Conservation (phyloP, 1,284 basidiomycete species). For the Tylopilus sp. region DNA sequence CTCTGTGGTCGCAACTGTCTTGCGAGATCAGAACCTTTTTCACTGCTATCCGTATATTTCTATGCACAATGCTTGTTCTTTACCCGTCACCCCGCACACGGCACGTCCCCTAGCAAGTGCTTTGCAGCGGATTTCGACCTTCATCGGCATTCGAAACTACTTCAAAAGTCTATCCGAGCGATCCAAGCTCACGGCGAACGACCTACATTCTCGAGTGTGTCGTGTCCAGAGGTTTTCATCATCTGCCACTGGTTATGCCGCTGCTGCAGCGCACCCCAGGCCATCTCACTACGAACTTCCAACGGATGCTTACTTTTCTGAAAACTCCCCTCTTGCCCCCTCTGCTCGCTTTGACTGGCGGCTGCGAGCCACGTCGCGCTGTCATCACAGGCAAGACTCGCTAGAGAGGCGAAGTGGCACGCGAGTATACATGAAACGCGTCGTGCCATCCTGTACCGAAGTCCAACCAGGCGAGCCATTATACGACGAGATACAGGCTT, state of each 20-base stretch:
- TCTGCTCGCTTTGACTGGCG: conserved; percentile 40
- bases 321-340: conserved; percentile 28
- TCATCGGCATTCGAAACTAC: conserved; percentile 32
- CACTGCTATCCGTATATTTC: neutral
- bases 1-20: neutral
- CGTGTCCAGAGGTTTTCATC: conserved; percentile 15
- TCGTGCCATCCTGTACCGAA: conserved; percentile 33
- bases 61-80: conserved; percentile 19
- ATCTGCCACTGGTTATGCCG: conserved; percentile 5
- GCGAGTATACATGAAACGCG: conserved; percentile 33
- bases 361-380: conserved; percentile 34
- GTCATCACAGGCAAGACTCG: conserved; percentile 3
- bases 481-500: conserved; percentile 44
- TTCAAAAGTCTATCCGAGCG: conserved; percentile 21
- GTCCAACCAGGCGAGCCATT: conserved; percentile 38
- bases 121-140: conserved; percentile 19
- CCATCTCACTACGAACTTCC: conserved; percentile 23
- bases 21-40: neutral
- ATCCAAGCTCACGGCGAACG: neutral
- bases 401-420: conserved; percentile 4
- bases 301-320: conserved; percentile 30
- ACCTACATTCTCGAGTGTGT: neutral
- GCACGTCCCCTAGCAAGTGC: conserved; percentile 5
- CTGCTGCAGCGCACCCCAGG: conserved; percentile 12
- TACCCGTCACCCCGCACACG: conserved; percentile 1